phyloP scores from a whole-genome alignment of 495 filamentous ascomycete species.

The Aspergillus affinis region DNA sequence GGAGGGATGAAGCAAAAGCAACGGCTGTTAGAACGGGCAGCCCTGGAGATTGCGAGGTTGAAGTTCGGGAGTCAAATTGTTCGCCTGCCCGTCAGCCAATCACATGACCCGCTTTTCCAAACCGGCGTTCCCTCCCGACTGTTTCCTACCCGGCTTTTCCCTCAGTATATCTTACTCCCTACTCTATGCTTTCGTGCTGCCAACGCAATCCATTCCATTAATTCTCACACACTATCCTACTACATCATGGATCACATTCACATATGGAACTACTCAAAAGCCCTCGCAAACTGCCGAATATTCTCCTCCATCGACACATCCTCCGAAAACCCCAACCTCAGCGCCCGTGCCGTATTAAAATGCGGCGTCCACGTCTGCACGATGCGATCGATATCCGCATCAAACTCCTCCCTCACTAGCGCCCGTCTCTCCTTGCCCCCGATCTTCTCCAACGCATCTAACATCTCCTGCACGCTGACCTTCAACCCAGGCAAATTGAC shows the following conservation, averaged over 20 bases:
- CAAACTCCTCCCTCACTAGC: conserved; percentile 64
- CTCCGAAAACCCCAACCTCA: conserved; percentile 58
- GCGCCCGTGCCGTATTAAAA: conserved; percentile 59
- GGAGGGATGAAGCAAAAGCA: conserved; percentile 35
- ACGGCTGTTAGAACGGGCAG: conserved; percentile 21
- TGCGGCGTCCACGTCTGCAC: conserved; percentile 72
- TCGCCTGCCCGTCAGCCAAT: conserved; percentile 48
- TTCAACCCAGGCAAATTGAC: conserved; percentile 75
- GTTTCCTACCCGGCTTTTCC: conserved; percentile 24
- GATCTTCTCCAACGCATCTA: conserved; percentile 68
- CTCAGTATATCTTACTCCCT: not conserved
- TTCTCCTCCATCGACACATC: conserved; percentile 60
- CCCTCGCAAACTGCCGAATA: conserved; percentile 51
- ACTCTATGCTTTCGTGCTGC: not conserved
- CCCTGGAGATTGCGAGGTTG: conserved; percentile 48
- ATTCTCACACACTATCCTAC: not conserved
- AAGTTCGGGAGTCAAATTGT: conserved; percentile 56
- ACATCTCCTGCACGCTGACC: conserved; percentile 70
- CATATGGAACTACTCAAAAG: conserved; percentile 21
- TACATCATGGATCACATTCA: not conserved
- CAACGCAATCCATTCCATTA: not conserved
- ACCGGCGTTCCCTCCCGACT: conserved; percentile 38
- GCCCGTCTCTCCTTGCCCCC: conserved; percentile 66
- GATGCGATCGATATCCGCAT: conserved; percentile 66
- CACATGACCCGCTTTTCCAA: conserved; percentile 52